A percentile compares a stretch with the other conserved stretches of the same genome.
Conservation (phyloP, 139 green algal genomes). For the Chlamydomonas schloesseri region DNA sequence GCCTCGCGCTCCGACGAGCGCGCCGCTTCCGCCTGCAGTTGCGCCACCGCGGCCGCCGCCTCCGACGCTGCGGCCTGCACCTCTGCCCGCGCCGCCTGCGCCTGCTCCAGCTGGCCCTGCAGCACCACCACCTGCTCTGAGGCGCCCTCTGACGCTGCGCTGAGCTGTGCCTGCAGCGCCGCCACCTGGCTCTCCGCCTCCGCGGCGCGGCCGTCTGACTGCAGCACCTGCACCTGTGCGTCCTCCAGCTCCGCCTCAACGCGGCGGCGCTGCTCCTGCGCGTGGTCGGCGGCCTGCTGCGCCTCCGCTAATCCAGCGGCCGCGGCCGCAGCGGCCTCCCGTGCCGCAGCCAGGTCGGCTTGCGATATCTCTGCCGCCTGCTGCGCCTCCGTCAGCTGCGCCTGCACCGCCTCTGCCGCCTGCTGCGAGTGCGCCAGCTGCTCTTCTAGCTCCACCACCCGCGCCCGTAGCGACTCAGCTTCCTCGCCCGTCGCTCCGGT, state of each 20-base stretch:
- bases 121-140: not conserved
- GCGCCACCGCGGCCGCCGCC: not conserved
- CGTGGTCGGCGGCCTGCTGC: too few species aligned
- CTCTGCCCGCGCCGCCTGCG: too few species aligned
- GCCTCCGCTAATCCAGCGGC: not conserved
- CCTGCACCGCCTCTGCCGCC: too few species aligned
- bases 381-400: too few species aligned
- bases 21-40: not conserved
- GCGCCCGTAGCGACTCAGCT: not conserved
- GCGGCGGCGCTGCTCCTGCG: not conserved
- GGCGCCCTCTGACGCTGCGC: not conserved
- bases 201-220: not conserved
- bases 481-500: not conserved
- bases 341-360: not conserved
- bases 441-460: not conserved
- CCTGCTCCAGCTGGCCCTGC: not conserved
- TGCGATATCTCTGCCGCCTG: too few species aligned
- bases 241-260: constrained; percentile 7
- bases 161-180: not conserved
- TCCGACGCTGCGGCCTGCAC: not conserved
- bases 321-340: not conserved
- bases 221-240: not conserved
- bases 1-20: not conserved
- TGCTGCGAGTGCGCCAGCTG: too few species aligned
- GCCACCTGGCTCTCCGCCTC: not conserved